Base-by-base conservation (phyloP, 441 rosid genomes). In the Adansonia gregorii region DNA sequence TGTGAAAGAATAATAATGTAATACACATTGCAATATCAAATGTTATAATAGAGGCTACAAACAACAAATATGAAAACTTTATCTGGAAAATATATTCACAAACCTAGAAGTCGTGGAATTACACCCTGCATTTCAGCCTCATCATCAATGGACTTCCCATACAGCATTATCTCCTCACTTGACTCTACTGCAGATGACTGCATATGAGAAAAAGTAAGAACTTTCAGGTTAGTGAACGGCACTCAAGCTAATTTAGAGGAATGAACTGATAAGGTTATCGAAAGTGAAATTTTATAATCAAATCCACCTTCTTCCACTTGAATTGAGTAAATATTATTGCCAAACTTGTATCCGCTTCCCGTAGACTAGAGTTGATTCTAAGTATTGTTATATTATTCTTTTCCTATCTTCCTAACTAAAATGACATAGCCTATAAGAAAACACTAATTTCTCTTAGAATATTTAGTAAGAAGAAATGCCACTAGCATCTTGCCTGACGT, bases 31-130 rank as follows among this genome's bases (percentile, higher is more conserved):
- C 72, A 46, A 20, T 14, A 46, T 11, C 22, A 2, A 46, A 68
- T 20, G 22, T 20, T 12, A 68, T 20, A 17, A 66, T 8, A 48
- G 41, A 2, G 2, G 6, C 58, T 48, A 22, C 19, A 19, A 45
- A 67, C 27, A 67, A 43, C 7, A 1, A 45, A 66, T 19, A 51
- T 51, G 45, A 54, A 35, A 39, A 72, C 64, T n/a, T 70, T 35
- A 15, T 54, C 46, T 0, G 19, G 72, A 48, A 68, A 51, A n/a
- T 41, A 27, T 49, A 49, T 4, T 48, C 14, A 82, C 90, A 63
- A 61, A 96, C 99, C 98, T 82, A 94, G 89, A 81, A 94, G 96
- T 76, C 82, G 91, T 43, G 98, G 94, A 86, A 96, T 92, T 79
- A 90, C 89, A 74, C 96, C 97, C 78, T 75, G 90, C 73, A 76